These are phyloP conservation scores for Calonectria leucothoes DNA, from an alignment of 2,329 filamentous ascomycete species.

Conservation along the genomic window DNA sequence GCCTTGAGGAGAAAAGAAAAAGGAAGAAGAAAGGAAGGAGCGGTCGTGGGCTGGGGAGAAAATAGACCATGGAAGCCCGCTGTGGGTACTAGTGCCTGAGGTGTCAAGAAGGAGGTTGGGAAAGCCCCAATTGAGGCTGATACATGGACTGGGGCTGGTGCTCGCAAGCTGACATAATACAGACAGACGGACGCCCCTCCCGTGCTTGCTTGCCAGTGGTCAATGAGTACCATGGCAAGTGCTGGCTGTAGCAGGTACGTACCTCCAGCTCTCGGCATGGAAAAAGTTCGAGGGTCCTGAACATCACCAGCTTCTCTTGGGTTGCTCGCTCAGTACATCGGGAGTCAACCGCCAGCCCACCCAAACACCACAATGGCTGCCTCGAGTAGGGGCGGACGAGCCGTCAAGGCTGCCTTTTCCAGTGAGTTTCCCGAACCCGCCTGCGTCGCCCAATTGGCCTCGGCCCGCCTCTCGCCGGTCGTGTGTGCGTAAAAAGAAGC, in stretches of 20 bases:
- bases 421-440: constrained; percentile 53
- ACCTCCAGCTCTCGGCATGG: constrained; percentile 31
- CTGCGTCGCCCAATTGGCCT: constrained; percentile 33
- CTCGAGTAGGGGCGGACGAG: constrained; percentile 67
- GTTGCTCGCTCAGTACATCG: constrained; percentile 27
- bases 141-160: neutral
- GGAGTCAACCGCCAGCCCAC: constrained; percentile 20
- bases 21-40: constrained; percentile 45
- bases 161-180: constrained; percentile 10
- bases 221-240: neutral
- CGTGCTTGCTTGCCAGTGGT: neutral
- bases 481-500: neutral
- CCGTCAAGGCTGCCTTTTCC: constrained; percentile 60
- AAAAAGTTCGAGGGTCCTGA: constrained; percentile 43
- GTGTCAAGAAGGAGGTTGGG: constrained; percentile 15
- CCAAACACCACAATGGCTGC: constrained; percentile 56
- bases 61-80: constrained; percentile 20
- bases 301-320: constrained; percentile 31
- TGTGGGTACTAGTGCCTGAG: constrained; percentile 40
- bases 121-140: neutral
- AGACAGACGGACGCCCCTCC: too few relatives aligned
- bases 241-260: constrained; percentile 31
- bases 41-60: constrained; percentile 31
- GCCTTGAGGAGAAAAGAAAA: constrained; percentile 64
- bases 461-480: constrained; percentile 8